Base-by-base conservation (phyloP, 176 grass and related monocot species). In the Oryza officinalis region DNA sequence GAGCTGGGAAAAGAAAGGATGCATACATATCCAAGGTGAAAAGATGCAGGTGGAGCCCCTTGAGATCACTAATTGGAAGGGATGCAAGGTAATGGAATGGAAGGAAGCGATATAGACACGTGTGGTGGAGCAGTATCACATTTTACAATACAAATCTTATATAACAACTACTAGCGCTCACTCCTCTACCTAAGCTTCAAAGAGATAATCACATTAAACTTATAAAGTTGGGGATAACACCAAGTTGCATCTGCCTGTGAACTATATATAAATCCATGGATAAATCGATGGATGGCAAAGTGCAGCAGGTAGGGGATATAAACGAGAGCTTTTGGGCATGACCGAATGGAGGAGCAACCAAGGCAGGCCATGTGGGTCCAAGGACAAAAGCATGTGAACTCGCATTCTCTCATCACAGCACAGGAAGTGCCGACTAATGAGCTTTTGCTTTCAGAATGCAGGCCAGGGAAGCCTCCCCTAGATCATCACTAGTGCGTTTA, bases 391-490 rank as follows among this genome's bases (percentile, higher is more conserved):
- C 80, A 88, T 75, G 77, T 85, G 87, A 31, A 28, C 45, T 70
- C 69, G 40, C 81, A 84, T 46, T 50, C 81, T 69, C 69, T 8
- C 65, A 14, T 28, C 72, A 38, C 45, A 27, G 35, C 73, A 38
- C 32, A 50, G 20, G 0, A 1, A 8, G 25, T 14, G 65, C 76
- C 57, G 69, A 20, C 69, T 60, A 4, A 22, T 25, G 3, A 67
- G 31, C 14, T 76, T 84, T 28, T 22, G 67, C 74, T 88, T 67
- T 66, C 50, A 18, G 31, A 46, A 78, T 6, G 43, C 74, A 43
- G 81, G 30, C 87, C 75, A 80, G 68, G 41, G 35, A 43, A n/a
- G 46, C 75, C 81, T 84, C 87, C 75, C 86, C 74, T 45, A 38
- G 68, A 33, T 83, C 35, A 12, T 5, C 13, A 22, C 52, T 3